Evolutionary conservation across 345 rosid species (phyloP).

Genomic region (Salix arbutifolia): DNA sequence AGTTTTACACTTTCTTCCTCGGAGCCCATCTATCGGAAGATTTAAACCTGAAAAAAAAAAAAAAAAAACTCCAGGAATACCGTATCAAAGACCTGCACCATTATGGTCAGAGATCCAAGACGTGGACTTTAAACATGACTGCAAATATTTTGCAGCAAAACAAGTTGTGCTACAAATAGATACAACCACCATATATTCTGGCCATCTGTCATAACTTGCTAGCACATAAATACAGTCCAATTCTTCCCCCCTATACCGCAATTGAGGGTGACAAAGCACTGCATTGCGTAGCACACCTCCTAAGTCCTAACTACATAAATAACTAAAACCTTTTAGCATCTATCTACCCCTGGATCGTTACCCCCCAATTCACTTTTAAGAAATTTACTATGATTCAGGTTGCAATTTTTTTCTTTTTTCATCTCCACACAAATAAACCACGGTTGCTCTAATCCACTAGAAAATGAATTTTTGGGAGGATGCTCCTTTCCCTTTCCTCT

Average conservation of each 20-base stretch:
- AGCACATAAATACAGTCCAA: slow-evolving; percentile 19
- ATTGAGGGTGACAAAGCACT: slow-evolving; percentile 1
- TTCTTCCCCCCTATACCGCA: not conserved
- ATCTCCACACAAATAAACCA: not conserved
- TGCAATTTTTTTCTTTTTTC: not conserved
- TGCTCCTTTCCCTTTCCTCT: slow-evolving; percentile 1
- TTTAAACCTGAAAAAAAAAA: not conserved
- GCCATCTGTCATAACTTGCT: slow-evolving; percentile 6
- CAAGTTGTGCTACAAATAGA: not conserved
- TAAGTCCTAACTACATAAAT: slow-evolving; percentile 16
- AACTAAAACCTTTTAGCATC: slow-evolving; percentile 5
- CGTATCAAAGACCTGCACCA: not conserved
- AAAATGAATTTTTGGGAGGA: slow-evolving; percentile 14
- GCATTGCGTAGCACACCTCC: slow-evolving; percentile 6
- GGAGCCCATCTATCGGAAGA: not conserved
- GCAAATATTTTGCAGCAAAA: not conserved
- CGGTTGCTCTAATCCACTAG: slow-evolving; percentile 8
- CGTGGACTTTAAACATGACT: not conserved
- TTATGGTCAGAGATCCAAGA: not conserved
- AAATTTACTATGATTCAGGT: slow-evolving; percentile 3
- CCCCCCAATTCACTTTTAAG: not conserved
- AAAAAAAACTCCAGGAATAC: not conserved
- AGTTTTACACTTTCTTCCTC: not conserved
- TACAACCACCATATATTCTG: slow-evolving; percentile 10
- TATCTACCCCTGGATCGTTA: not conserved